Evolutionary conservation across 2,329 filamentous ascomycete species (phyloP).

Genomic region (Monosporascus sp.): DNA sequence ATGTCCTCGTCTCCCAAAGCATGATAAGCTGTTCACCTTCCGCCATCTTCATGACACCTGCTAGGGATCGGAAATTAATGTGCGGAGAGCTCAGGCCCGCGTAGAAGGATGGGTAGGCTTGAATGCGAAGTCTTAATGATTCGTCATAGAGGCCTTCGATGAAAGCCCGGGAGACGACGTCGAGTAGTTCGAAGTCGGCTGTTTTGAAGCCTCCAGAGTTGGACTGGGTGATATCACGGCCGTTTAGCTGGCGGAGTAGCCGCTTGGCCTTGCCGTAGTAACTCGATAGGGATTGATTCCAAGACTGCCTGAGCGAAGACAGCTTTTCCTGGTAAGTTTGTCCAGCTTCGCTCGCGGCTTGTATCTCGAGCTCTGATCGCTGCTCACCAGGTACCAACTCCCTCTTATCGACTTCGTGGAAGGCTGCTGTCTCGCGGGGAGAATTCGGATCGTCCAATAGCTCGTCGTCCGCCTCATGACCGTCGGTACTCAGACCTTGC

Average conservation of each 20-base stretch:
- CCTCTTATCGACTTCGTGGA: slow-evolving; percentile 1
- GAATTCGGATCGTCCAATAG: slow-evolving; percentile 19
- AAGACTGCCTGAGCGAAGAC: slow-evolving; percentile 34
- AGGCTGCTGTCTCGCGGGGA: neutral
- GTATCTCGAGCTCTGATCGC: slow-evolving; percentile 5
- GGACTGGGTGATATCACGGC: slow-evolving; percentile 44
- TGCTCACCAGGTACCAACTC: slow-evolving; percentile 1
- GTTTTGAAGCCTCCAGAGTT: slow-evolving; percentile 38
- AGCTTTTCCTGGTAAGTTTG: slow-evolving; percentile 14
- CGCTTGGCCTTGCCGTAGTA: slow-evolving; percentile 47
- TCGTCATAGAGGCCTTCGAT: slow-evolving; percentile 47
- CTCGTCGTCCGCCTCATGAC: slow-evolving; percentile 33
- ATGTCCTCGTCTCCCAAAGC: slow-evolving; percentile 34
- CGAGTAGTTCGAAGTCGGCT: slow-evolving; percentile 43
- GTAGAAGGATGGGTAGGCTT: slow-evolving; percentile 41
- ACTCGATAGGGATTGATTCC: slow-evolving; percentile 34
- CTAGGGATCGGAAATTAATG: slow-evolving; percentile 41
- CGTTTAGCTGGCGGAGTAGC: slow-evolving; percentile 42
- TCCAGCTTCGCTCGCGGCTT: neutral
- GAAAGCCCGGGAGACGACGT: slow-evolving; percentile 48
- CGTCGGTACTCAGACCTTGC: slow-evolving; percentile 40
- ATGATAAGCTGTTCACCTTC: slow-evolving; percentile 52
- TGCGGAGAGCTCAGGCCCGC: slow-evolving; percentile 23
- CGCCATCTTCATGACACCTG: slow-evolving; percentile 47
- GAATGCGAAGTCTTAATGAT: slow-evolving; percentile 39